Evolutionary conservation across 176 grass and related monocot species (phyloP).

Genomic region (Bolboschoenus planiculmis): DNA sequence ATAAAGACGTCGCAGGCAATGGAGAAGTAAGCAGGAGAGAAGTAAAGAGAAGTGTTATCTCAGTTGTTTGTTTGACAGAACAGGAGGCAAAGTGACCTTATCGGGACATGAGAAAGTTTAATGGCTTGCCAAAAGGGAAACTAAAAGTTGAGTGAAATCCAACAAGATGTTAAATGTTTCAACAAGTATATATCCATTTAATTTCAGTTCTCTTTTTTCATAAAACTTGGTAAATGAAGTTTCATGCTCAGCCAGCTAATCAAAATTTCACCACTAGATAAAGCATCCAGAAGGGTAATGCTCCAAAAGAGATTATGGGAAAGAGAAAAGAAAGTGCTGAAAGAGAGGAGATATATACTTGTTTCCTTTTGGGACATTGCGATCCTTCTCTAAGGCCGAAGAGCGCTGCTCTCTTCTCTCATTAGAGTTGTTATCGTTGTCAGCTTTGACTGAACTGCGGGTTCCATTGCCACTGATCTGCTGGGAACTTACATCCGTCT

Average conservation of each 20-base stretch:
- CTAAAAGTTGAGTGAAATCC: not conserved
- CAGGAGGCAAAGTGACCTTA: not conserved
- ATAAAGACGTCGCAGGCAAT: not conserved
- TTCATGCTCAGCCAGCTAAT: not conserved
- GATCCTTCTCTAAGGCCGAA: constrained; percentile 60
- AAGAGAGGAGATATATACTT: constrained; percentile 43
- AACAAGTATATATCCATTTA: not conserved
- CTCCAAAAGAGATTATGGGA: not conserved
- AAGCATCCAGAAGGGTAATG: not conserved
- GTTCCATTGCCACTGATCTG: constrained; percentile 35
- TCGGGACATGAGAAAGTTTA: not conserved
- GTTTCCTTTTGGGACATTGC: constrained; percentile 53
- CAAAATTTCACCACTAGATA: not conserved
- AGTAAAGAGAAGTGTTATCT: not conserved
- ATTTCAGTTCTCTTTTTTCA: not conserved
- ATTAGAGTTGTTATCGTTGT: constrained; percentile 41
- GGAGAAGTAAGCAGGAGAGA: not conserved
- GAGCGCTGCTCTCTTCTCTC: constrained; percentile 65
- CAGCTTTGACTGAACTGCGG: constrained; percentile 35
- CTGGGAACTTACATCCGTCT: constrained; percentile 50
- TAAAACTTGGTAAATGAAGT: not conserved
- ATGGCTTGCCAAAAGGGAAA: not conserved
- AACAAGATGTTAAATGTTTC: not conserved
- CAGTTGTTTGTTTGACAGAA: not conserved
- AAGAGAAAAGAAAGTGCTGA: constrained; percentile 3